phyloP scores from a whole-genome alignment of 495 filamentous ascomycete genomes.

The Neurospora discreta region DNA sequence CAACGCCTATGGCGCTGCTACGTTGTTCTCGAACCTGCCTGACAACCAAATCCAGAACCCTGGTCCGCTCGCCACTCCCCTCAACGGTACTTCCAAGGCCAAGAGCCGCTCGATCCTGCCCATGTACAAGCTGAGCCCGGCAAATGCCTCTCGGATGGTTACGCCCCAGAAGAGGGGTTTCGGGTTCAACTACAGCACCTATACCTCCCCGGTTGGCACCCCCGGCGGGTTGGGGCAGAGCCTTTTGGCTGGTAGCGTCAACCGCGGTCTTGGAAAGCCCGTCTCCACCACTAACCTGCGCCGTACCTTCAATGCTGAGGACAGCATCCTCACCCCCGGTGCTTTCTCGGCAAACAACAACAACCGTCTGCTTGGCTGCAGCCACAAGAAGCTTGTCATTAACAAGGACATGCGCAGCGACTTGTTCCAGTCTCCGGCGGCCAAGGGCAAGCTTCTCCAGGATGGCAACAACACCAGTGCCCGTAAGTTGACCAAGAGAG shows the following conservation, averaged over 20 bases:
- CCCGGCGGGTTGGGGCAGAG: constrained; percentile 54
- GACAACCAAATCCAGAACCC: constrained; percentile 52
- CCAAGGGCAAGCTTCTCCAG: constrained; percentile 29
- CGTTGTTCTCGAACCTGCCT: constrained; percentile 63
- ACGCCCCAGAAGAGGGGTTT: constrained; percentile 77
- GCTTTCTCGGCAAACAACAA: constrained; percentile 66
- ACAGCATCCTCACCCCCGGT: constrained; percentile 77
- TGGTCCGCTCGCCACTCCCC: constrained; percentile 77
- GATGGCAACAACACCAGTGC: constrained; percentile 34
- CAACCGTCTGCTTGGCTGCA: constrained; percentile 46
- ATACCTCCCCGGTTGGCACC: constrained; percentile 69
- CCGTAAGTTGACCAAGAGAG: constrained; percentile 65
- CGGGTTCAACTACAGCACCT: constrained; percentile 83
- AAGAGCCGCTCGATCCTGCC: constrained; percentile 71
- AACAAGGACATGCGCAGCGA: constrained; percentile 75
- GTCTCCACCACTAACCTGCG: constrained; percentile 53
- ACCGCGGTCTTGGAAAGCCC: constrained; percentile 47
- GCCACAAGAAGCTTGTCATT: constrained; percentile 81
- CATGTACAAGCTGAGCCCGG: constrained; percentile 78
- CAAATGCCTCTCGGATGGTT: constrained; percentile 59
- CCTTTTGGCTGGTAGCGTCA: constrained; percentile 51
- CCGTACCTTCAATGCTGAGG: constrained; percentile 45
- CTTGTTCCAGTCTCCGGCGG: constrained; percentile 48
- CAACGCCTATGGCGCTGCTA: constrained; percentile 72
- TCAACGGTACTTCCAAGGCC: constrained; percentile 55